These are phyloP conservation scores for Annulohypoxylon truncatum DNA, from an alignment of 2,329 filamentous ascomycete species.

Conservation along the genomic window DNA sequence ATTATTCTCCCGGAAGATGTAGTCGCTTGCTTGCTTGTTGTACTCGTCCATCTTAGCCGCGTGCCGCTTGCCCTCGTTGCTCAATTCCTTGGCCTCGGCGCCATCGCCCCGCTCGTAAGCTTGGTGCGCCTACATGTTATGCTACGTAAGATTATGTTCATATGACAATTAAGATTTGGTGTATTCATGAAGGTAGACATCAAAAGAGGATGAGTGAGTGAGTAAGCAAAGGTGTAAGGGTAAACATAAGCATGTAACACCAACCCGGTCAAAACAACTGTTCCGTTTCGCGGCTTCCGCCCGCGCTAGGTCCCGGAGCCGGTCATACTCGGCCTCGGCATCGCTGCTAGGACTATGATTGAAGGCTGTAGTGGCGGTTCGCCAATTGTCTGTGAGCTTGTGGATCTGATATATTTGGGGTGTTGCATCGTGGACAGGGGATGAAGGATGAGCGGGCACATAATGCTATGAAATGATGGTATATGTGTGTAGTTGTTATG, in stretches of 20 bases:
- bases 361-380: conserved; percentile 68
- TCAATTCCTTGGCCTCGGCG: conserved; percentile 82
- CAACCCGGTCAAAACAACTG: conserved; percentile 79
- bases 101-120: conserved; percentile 89
- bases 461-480: conserved; percentile 13
- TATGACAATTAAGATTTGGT: not conserved
- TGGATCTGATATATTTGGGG: conserved; percentile 4
- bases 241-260: conserved; percentile 57
- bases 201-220: not conserved
- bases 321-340: conserved; percentile 90
- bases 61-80: conserved; percentile 83
- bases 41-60: conserved; percentile 86
- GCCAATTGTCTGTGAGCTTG: conserved; percentile 27
- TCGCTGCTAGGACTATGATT: conserved; percentile 75
- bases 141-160: not conserved
- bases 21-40: conserved; percentile 91
- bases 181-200: not conserved
- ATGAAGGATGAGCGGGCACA: not conserved
- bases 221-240: not conserved
- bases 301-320: conserved; percentile 84
- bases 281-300: conserved; percentile 82
- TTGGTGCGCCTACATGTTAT: conserved; percentile 68
- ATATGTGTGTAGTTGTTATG: conserved; percentile 15
- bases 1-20: conserved; percentile 97
- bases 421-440: conserved; percentile 29